A percentile compares a stretch with the other conserved stretches of the same genome.
phyloP scores from a whole-genome alignment of 306 rosid species.

The Gillenia trifoliata region DNA sequence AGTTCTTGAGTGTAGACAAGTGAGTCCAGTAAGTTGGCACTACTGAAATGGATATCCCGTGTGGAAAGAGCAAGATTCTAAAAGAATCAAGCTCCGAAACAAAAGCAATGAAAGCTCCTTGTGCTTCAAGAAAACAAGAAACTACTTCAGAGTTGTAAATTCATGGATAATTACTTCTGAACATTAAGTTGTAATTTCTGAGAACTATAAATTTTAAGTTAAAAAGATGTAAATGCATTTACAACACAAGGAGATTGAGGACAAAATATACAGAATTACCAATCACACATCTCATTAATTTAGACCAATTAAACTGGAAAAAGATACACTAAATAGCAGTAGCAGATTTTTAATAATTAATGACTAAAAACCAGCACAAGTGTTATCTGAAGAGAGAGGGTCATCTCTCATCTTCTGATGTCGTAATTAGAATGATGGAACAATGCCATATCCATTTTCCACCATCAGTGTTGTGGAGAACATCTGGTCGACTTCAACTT shows the following conservation, averaged over 20 bases:
- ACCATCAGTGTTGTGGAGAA: conserved; percentile 59
- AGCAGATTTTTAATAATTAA: conserved; percentile 19
- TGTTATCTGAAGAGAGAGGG: neutral
- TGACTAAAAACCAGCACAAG: conserved; percentile 4
- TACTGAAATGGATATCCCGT: neutral
- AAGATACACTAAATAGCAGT: conserved; percentile 20
- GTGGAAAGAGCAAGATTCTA: neutral
- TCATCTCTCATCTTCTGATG: conserved; percentile 13
- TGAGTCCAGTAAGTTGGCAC: neutral
- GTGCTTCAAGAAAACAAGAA: neutral
- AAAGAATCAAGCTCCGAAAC: neutral
- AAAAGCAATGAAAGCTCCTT: neutral
- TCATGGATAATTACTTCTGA: neutral
- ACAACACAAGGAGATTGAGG: conserved; percentile 29
- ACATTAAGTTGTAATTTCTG: conserved; percentile 2
- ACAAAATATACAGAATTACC: conserved; percentile 22
- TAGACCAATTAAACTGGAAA: conserved; percentile 30
- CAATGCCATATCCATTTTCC: conserved; percentile 75
- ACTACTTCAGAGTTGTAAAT: neutral
- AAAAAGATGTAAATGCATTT: conserved; percentile 35
- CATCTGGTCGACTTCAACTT: conserved; percentile 73
- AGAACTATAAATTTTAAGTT: conserved; percentile 2
- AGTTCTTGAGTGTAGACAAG: neutral
- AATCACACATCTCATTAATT: conserved; percentile 20
- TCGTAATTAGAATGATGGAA: conserved; percentile 62